Evolutionary conservation across 345 rosid genomes (phyloP).

Genomic region (Eutrema japonicum): DNA sequence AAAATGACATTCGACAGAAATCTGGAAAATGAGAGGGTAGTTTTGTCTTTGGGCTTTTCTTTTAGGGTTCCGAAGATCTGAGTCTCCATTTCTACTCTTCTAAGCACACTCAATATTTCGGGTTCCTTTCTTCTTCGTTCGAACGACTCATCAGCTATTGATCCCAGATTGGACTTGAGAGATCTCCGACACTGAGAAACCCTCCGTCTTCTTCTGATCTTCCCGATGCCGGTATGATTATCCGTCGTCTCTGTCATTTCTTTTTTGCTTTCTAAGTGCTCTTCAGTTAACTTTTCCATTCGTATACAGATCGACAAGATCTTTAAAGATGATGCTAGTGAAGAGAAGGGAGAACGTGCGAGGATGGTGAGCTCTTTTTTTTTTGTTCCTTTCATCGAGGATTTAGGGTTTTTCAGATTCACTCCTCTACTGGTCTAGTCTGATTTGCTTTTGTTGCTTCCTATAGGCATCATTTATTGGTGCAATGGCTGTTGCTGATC

Average conservation of each 20-base stretch:
- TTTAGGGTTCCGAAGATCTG: constrained; percentile 43
- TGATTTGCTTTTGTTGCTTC: constrained; percentile 19
- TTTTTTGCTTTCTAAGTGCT: background rate
- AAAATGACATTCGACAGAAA: background rate
- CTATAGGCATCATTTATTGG: constrained; percentile 88
- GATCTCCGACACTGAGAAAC: constrained; percentile 23
- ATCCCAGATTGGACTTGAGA: constrained; percentile 19
- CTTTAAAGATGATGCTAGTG: constrained; percentile 89
- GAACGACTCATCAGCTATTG: background rate
- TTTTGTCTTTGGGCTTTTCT: constrained; percentile 22
- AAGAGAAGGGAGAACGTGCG: constrained; percentile 96
- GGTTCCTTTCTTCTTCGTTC: constrained; percentile 5
- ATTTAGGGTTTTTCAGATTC: constrained; percentile 41
- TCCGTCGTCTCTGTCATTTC: constrained; percentile 15
- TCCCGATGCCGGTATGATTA: constrained; percentile 43
- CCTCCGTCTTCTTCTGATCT: constrained; percentile 23
- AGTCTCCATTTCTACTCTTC: constrained; percentile 24
- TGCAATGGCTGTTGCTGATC: constrained; percentile 91
- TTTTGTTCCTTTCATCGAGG: background rate
- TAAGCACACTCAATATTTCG: constrained; percentile 7
- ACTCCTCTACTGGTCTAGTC: constrained; percentile 7
- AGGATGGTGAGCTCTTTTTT: constrained; percentile 68
- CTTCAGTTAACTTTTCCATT: constrained; percentile 7
- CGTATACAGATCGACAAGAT: constrained; percentile 62
- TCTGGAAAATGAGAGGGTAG: constrained; percentile 22